Evolutionary conservation across 2,329 filamentous ascomycete genomes (phyloP).

Genomic region (Alternaria conjuncta): DNA sequence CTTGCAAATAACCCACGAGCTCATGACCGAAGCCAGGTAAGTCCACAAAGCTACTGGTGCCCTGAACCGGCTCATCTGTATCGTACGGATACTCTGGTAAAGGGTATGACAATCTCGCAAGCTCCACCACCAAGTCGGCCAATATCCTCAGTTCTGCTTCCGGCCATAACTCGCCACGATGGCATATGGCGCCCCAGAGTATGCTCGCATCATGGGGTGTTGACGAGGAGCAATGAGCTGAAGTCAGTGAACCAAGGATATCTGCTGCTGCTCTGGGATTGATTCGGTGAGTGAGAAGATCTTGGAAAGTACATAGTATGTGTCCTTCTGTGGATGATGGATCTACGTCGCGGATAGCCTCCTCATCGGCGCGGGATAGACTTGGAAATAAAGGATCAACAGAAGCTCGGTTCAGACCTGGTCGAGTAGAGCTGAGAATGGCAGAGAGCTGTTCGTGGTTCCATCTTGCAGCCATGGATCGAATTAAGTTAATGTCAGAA

Average conservation of each 20-base stretch:
- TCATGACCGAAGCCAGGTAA: not conserved
- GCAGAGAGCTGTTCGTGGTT: not conserved
- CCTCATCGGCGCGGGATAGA: not conserved
- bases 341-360: not conserved
- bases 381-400: not conserved
- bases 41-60: not conserved
- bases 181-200: not conserved
- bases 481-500: not conserved
- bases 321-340: not conserved
- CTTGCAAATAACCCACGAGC: not conserved
- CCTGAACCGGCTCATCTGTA: not conserved
- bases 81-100: not conserved
- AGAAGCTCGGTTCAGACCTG: not conserved
- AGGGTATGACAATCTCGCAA: not conserved
- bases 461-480: not conserved
- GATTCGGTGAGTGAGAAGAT: not conserved
- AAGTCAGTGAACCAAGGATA: not conserved
- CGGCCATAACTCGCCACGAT: not conserved
- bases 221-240: not conserved
- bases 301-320: not conserved
- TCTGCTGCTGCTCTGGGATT: not conserved
- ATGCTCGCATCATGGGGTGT: not conserved
- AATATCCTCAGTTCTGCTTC: not conserved
- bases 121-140: not conserved
- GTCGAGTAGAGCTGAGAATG: not conserved